Percentiles rank a stretch among this genome's conserved stretches.
Conservation (phyloP, 495 filamentous ascomycete genomes). For the Cryomyces minteri region DNA sequence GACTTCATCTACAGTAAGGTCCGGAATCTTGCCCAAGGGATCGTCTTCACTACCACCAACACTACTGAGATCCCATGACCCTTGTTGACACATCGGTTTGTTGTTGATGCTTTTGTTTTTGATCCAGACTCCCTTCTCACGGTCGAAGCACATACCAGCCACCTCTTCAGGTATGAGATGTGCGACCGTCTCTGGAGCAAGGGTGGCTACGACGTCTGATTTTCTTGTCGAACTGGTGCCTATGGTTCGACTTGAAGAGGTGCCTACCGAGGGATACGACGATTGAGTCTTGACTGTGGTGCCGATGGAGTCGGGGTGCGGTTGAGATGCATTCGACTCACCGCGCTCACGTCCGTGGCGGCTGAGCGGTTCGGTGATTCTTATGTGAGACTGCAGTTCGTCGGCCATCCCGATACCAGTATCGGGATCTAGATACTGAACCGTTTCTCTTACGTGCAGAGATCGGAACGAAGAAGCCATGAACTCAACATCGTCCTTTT, state of each 20-base stretch:
- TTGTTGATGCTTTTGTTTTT: constrained; percentile 32
- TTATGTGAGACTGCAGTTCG: constrained; percentile 16
- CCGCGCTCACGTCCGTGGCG: not conserved
- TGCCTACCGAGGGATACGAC: constrained; percentile 31
- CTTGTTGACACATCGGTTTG: constrained; percentile 2
- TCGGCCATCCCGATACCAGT: not conserved
- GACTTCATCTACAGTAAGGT: constrained; percentile 71
- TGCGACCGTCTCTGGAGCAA: constrained; percentile 61
- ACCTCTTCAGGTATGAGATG: constrained; percentile 72
- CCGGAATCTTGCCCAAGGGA: constrained; percentile 80
- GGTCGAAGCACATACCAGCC: constrained; percentile 82
- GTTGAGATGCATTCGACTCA: not conserved
- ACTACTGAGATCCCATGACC: constrained; percentile 15
- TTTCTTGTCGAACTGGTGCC: constrained; percentile 57
- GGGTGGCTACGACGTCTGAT: constrained; percentile 54
- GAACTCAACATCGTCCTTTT: constrained; percentile 47
- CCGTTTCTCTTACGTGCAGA: constrained; percentile 21
- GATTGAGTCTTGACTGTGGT: constrained; percentile 10
- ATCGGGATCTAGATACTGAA: not conserved
- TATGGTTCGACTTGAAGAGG: constrained; percentile 42
- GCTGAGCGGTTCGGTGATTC: constrained; percentile 27
- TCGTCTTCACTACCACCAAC: constrained; percentile 64
- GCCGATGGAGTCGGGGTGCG: not conserved
- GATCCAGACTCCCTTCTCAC: constrained; percentile 62
- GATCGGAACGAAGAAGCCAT: constrained; percentile 50